These are phyloP conservation scores for Tilletiaria anomala DNA, from an alignment of 1,284 basidiomycete genomes.

Conservation along the genomic window DNA sequence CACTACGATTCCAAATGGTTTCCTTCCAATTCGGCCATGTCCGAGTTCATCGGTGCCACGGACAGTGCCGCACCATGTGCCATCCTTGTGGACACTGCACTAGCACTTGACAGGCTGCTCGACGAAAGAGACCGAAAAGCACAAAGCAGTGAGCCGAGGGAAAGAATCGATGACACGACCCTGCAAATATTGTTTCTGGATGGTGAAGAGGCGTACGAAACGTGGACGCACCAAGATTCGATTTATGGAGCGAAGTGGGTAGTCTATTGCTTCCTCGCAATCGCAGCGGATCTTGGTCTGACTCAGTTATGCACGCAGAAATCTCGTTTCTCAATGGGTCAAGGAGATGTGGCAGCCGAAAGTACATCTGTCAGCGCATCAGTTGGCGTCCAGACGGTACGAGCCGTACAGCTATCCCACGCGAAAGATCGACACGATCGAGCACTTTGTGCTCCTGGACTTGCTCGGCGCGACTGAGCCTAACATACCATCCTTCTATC, in stretches of 20 bases:
- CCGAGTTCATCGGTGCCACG: slow-evolving; percentile 85
- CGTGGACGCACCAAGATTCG: slow-evolving; percentile 79
- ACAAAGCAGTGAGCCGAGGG: not conserved
- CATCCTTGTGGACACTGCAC: slow-evolving; percentile 44
- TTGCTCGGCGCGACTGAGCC: slow-evolving; percentile 26
- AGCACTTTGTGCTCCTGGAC: slow-evolving; percentile 33
- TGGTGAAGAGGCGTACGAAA: slow-evolving; percentile 86
- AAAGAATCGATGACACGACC: slow-evolving; percentile 69
- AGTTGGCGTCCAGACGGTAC: too few species aligned
- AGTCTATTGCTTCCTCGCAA: too few species aligned
- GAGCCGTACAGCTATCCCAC: slow-evolving; percentile 9
- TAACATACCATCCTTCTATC: slow-evolving; percentile 21
- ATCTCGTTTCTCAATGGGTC: too few species aligned
- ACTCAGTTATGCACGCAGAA: too few species aligned
- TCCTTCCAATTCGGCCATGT: slow-evolving; percentile 49
- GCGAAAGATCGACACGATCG: slow-evolving; percentile 27
- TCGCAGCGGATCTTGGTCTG: too few species aligned
- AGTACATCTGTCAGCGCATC: too few species aligned
- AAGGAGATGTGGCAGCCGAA: too few species aligned
- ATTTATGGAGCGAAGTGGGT: slow-evolving; percentile 56
- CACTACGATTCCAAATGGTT: slow-evolving; percentile 96
- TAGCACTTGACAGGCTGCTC: slow-evolving; percentile 25
- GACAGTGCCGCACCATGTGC: slow-evolving; percentile 94
- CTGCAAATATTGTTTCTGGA: slow-evolving; percentile 94
- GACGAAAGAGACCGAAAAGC: slow-evolving; percentile 11